Base-by-base conservation (phyloP, 176 grass and related monocot genomes). In the Carex littledalei region DNA sequence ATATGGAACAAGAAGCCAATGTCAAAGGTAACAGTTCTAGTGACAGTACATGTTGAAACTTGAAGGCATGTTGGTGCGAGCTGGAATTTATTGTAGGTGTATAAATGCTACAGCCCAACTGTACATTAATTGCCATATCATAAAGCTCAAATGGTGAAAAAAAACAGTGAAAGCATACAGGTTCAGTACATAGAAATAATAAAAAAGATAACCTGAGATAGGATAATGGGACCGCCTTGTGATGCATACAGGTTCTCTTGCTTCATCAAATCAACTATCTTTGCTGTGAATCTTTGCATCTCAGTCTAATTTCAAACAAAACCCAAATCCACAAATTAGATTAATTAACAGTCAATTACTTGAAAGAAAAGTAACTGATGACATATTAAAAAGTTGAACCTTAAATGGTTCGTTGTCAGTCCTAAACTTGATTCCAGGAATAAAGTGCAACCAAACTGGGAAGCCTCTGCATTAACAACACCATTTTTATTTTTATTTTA, bases 401-500 rank as follows among this genome's bases (percentile, higher is more conserved):
- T 99, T 95, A 90, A 95, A 99, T 20, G 93, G 88, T 83, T 91
- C 90, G 79, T 99, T 99, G 85, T 95, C 91, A 37, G 93, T 99
- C 85, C 96, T 92, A 67, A 99, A 90, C 87, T 95, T 95, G 91
- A 99, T 94, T 18, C 93, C 96, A 24, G 93, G 91, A 83, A 99
- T 89, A 87, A 94, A 99, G 88, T 99, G 96, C 86, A 99, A 88
- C 96, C 96, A 99, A 63, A 99, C 68, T 67, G 96, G 96, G 84
- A 99, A 99, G 24, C 96, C 96, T 43, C 96, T 99, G 96, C 87
- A 55, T 43, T 21, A 63, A 1, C 31, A n/a, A 3, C 6, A 24
- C 2, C 1, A 61, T 84, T 63, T 59, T 39, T 62, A 18, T 24
- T 47, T 70, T 69, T 47, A 43, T 56, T 79, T 31, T 5, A 88